Conservation (phyloP, 108 stramenopile species). For the Fistulifera solaris region DNA sequence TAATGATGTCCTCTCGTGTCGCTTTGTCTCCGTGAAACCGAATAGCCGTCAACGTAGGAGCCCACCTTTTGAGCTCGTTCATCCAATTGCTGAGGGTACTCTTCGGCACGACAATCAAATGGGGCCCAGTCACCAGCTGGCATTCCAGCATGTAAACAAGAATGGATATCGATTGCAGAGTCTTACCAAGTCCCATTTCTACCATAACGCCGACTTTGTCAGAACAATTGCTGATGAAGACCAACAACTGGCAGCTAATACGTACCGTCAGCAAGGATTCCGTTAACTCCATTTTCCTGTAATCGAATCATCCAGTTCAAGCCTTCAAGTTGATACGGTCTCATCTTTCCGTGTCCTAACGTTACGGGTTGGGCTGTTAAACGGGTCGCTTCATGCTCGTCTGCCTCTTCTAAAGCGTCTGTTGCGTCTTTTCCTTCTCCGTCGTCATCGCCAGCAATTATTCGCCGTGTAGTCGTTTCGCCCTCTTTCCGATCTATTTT, state of each 20-base stretch:
- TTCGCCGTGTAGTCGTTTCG: constrained; percentile 12
- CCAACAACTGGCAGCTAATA: neutral
- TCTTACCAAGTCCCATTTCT: constrained; percentile 50
- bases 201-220: neutral
- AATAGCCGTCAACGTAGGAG: constrained; percentile 68
- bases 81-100: constrained; percentile 90
- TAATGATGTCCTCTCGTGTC: constrained; percentile 42
- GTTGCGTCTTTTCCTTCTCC: constrained; percentile 11
- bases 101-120: constrained; percentile 90
- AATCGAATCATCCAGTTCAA: constrained; percentile 97
- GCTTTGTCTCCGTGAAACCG: constrained; percentile 74
- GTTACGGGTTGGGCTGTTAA: constrained; percentile 80
- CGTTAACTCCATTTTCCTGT: constrained; percentile 92
- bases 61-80: constrained; percentile 87
- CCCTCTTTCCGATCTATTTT: neutral
- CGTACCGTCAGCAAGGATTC: constrained; percentile 67
- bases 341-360: constrained; percentile 71
- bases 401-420: constrained; percentile 62
- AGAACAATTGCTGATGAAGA: neutral
- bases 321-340: constrained; percentile 93
- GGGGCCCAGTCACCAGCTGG: constrained; percentile 49
- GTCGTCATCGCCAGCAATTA: constrained; percentile 11
- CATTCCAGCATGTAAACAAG: constrained; percentile 57
- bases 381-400: constrained; percentile 67
- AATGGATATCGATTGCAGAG: constrained; percentile 87